Base-by-base conservation (phyloP, 1,284 basidiomycete species). In the Meira nashicola region DNA sequence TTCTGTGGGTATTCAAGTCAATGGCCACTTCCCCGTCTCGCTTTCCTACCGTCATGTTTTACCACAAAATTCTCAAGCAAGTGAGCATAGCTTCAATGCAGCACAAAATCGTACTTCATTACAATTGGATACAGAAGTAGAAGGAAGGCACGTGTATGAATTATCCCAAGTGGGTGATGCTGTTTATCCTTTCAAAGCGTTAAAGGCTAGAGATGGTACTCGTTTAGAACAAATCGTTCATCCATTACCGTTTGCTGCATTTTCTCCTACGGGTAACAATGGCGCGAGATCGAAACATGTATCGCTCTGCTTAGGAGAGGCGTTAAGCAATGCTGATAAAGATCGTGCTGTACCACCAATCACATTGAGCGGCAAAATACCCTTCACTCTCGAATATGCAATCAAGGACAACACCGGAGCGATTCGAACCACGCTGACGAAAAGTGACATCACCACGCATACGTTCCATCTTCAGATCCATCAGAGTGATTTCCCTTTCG, bases 121-220 rank as follows among this genome's bases (percentile, higher is more conserved):
- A 75, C 89, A 92, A 66, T 83, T 97, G 23, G 86, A 86, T 59
- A 92, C 89, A 0, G 84, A 85, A 0, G 84, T 84, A 39, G 83
- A 90, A 1, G 92, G 92, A 2, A 84, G 86, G 58, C 89, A 93
- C 74, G 87, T 85, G 72, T 97, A 97, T 78, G 87, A 90, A 74
- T 87, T 98, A 65, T 86, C 88, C 64, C 87, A 89, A 70, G 85
- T 97, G 19, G 88, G 88, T 9, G 94, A 98, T 76, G 83, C 86
- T 0, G 85, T 88, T n/a, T 97, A 77, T 39, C 28, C 63, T 1
- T 54, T 33, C 19, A n/a, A 53, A 53, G 14, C 39, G 37, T 63
- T 49, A 6, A 41, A 17, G 14, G 62, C 69, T 15, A 54, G 55
- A 79, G 12, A 85, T 59, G 86, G 88, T 66, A 84, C 62, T 55